Base-by-base conservation (phyloP, 805 yeast species). In the Torulaspora maleeae region DNA sequence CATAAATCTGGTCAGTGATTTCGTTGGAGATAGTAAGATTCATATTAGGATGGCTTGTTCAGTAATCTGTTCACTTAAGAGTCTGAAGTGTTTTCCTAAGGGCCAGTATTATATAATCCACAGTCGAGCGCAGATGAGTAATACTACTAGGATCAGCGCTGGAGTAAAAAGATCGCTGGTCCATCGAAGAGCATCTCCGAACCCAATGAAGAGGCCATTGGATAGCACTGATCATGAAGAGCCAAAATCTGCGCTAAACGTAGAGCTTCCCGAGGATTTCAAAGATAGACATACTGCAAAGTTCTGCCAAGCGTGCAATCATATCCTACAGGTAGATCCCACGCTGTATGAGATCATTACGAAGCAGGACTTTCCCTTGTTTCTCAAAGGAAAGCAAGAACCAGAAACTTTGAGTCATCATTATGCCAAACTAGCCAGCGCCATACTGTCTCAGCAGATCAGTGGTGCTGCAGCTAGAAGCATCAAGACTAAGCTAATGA, bases 391-490 rank as follows among this genome's bases (percentile, higher is more conserved):
- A 8, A 46, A 50, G 12, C 48, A 38, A 19, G 51, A 53, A 11
- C 28, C 38, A 2, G 25, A 36, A 6, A 43, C 54, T 6, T 27
- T 56, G 13, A 61, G 66, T 11, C 66, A 61, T 39, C 72, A 74
- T 41, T 77, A 73, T 49, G 63, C 64, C 17, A 66, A 69, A 15
- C 58, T 79, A 7, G 70, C 70, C 1, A 63, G 71, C 35, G 72
- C 78, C 4, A 76, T 86, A 3, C 76, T 85, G 2, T 74, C 83
- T 0, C 93, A 86, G 61, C 93, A 85, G 59, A 77, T 86, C 9
- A 80, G 86, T 51, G 95, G 95, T 1, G 74, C 78, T 0, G 95
- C 96, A 1, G 96, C 96, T 0, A 62, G 57, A 8, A 74, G 89
- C 1, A 85, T 89, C 25, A 72, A 75, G 45, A 48, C 50, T 9